Base-by-base conservation (phyloP, 2,329 filamentous ascomycete genomes). In the Colletotrichum sojae region DNA sequence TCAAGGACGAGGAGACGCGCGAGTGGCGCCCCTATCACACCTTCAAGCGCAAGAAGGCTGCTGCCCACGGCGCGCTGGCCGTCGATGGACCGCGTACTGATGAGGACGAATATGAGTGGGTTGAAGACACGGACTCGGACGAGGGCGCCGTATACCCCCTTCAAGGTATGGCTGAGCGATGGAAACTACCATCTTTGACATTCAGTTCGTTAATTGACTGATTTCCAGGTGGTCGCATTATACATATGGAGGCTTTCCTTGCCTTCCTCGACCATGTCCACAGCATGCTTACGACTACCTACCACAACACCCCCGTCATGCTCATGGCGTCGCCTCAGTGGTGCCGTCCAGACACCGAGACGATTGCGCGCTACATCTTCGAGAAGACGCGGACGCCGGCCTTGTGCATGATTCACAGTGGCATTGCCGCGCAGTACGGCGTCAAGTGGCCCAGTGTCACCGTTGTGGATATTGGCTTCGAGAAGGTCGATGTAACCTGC, bases 381-480 rank as follows among this genome's bases (percentile, higher is more conserved):
- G 96, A 99, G 81, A 97, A 96, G 82, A 97, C 97, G 78, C 96
- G 95, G 83, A 96, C 94, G 0, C 96, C 96, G 0, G 94, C 94
- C 0, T 92, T 99, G 59, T 95, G 92, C 74, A 87, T 98, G 71
- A 92, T 99, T 83, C 93, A 98, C 80, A 92, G 94, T 74, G 95
- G 94, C 3, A 83, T 97, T 54, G 95, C 96, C 27, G 92, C 94
- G 1, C 91, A 96, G 65, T 98, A 97, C 76, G 95, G 94, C 12
- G 87, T 94, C 36, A 89, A 89, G 78, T 87, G 86, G 83, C 87
- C 91, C 39, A 94, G 89, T 74, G 91, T 96, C 75, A 96, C 94
- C 0, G 89, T 99, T 20, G 87, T 99, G 25, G 96, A 99, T 78
- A 92, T 99, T 69, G 96, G 96, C 12, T 94, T 91, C 78, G 90